Evolutionary conservation across 805 yeast species (phyloP).

Genomic region (Hyphopichia homilentoma): DNA sequence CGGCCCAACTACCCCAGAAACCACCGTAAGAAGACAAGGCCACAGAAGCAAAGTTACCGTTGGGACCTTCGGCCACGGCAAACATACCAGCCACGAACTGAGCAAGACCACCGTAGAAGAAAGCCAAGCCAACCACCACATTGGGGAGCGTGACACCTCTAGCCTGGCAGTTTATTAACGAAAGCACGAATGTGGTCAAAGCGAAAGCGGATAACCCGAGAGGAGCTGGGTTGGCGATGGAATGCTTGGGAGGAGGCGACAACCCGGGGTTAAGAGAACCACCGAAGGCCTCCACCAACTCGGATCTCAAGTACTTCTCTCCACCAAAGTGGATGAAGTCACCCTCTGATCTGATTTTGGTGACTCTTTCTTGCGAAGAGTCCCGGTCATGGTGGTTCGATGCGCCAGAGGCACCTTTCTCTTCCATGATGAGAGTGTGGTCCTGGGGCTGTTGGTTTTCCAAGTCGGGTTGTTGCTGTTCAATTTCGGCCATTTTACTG

Average conservation of each 20-base stretch:
- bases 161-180: conserved; percentile 60
- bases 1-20: conserved; percentile 75
- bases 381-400: conserved; percentile 1
- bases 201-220: conserved; percentile 72
- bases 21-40: conserved; percentile 63
- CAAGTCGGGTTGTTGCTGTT: conserved; percentile 31
- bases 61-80: conserved; percentile 72
- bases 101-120: conserved; percentile 70
- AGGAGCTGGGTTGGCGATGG: conserved; percentile 71
- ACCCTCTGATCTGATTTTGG: conserved; percentile 43
- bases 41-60: conserved; percentile 59
- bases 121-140: conserved; percentile 61
- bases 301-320: conserved; percentile 60
- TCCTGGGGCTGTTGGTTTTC: conserved; percentile 33
- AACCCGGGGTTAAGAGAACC: conserved; percentile 75
- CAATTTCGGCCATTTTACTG: too few relatives aligned
- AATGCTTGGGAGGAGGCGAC: conserved; percentile 39
- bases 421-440: conserved; percentile 20
- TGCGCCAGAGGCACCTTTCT: conserved; percentile 5
- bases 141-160: conserved; percentile 62
- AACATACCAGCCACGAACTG: conserved; percentile 73
- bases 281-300: conserved; percentile 67
- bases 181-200: conserved; percentile 61
- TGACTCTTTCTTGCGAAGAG: conserved; percentile 14
- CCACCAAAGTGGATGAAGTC: conserved; percentile 70